Evolutionary conservation across 1,284 basidiomycete species (phyloP).

Genomic region (Tetrapyrgos nigripes): DNA sequence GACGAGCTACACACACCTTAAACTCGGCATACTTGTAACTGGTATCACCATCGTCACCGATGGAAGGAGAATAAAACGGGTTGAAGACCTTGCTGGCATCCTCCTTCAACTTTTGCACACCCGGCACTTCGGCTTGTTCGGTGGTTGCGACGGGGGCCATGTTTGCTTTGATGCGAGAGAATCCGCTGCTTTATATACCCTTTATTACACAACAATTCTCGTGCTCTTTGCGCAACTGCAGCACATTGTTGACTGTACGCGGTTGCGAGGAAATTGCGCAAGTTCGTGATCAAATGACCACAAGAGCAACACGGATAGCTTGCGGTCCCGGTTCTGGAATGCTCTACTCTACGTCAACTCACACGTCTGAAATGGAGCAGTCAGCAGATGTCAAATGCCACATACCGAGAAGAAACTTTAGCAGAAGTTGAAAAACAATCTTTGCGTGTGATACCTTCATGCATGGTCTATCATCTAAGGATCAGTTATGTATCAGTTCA

Average conservation of each 20-base stretch:
- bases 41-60: constrained; percentile 54
- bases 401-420: no score
- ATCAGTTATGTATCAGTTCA: no score
- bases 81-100: constrained; percentile 49
- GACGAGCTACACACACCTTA: constrained; percentile 51
- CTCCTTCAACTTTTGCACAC: constrained; percentile 25
- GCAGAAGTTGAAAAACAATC: no score
- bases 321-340: no score
- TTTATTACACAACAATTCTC: background rate
- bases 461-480: no score
- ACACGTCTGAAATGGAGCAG: no score
- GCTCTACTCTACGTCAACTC: no score
- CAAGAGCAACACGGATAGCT: background rate
- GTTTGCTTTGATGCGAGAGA: background rate
- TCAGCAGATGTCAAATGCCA: no score
- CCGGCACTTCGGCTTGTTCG: constrained; percentile 22
- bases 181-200: background rate
- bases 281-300: background rate
- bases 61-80: constrained; percentile 71
- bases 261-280: constrained; percentile 7
- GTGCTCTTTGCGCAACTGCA: constrained; percentile 12
- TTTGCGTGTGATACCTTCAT: no score
- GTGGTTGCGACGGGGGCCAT: constrained; percentile 58
- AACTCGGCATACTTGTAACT: constrained; percentile 64
- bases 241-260: background rate